phyloP scores from a whole-genome alignment of 371 early-diverging fungal species.

The Lichtheimia ornata region DNA sequence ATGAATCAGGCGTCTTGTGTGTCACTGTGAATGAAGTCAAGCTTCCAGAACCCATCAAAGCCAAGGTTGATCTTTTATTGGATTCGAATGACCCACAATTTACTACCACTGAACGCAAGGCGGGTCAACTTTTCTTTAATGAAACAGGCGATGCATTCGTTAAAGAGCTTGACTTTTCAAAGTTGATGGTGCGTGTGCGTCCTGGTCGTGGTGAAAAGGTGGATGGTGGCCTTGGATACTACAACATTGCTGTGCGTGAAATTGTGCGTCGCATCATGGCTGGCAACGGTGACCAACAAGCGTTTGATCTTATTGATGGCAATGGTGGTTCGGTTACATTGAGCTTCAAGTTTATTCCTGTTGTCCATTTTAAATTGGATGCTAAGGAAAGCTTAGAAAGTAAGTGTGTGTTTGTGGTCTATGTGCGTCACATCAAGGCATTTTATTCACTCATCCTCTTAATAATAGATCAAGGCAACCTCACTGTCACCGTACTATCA shows the following conservation, averaged over 20 bases:
- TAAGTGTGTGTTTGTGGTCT: constrained; percentile 1
- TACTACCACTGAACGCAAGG: constrained; percentile 37
- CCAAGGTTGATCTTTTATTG: constrained; percentile 33
- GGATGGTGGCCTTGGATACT: constrained; percentile 24
- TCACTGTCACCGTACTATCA: constrained; percentile 42
- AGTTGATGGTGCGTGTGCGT: constrained; percentile 35
- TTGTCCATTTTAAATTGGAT: constrained; percentile 44
- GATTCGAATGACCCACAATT: constrained; percentile 50
- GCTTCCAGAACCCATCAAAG: constrained; percentile 24
- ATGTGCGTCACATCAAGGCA: background rate
- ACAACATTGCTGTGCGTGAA: constrained; percentile 25
- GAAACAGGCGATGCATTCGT: constrained; percentile 52
- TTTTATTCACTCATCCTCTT: background rate
- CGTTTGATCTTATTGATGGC: constrained; percentile 33
- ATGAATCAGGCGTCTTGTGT: constrained; percentile 49
- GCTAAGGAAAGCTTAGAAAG: constrained; percentile 47
- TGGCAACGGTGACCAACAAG: constrained; percentile 17
- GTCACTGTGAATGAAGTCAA: constrained; percentile 39
- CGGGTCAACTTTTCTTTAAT: constrained; percentile 32
- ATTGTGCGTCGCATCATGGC: constrained; percentile 36
- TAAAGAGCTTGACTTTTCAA: constrained; percentile 53
- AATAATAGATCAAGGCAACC: constrained; percentile 43
- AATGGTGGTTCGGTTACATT: constrained; percentile 31
- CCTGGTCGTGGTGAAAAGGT: constrained; percentile 40
- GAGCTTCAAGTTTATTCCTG: constrained; percentile 39